A percentile compares a stretch with the other conserved stretches of the same genome.
Conservation (phyloP, 1,284 basidiomycete genomes). For the Ceratobasidium sp. region DNA sequence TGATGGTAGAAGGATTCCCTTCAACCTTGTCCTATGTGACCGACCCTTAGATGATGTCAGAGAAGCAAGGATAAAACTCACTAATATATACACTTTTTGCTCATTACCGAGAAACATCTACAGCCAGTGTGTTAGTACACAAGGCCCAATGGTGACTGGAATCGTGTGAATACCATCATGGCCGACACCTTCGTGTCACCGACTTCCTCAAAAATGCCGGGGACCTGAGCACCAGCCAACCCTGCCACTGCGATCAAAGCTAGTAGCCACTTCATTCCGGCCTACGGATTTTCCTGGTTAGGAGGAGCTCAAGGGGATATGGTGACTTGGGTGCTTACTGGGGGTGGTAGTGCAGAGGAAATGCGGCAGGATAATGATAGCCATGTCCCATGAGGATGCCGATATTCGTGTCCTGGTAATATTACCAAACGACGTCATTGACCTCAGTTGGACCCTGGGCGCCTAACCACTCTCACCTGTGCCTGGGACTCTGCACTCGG, state of each 20-base stretch:
- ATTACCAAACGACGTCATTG: background rate
- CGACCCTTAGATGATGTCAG: background rate
- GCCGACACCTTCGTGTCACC: constrained; percentile 28
- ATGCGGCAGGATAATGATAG: background rate
- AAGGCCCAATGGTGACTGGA: background rate
- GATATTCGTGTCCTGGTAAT: background rate
- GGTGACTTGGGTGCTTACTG: background rate
- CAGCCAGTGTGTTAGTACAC: background rate
- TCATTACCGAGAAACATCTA: constrained; percentile 39
- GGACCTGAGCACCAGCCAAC: constrained; percentile 5
- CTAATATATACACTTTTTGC: constrained; percentile 37
- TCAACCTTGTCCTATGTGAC: constrained; percentile 29
- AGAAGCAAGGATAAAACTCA: background rate
- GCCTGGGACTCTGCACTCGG: background rate
- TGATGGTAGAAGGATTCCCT: constrained; percentile 37
- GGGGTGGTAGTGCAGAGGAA: background rate
- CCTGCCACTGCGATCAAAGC: constrained; percentile 14
- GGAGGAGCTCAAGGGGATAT: background rate
- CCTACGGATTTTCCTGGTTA: background rate
- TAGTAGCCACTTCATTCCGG: background rate
- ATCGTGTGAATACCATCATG: constrained; percentile 12
- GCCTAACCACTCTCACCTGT: background rate
- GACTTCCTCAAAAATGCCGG: constrained; percentile 16
- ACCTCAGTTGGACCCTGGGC: constrained; percentile 1
- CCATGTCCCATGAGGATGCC: constrained; percentile 1